phyloP scores from a whole-genome alignment of 2,329 filamentous ascomycete species.

The Cladosporium velox region DNA sequence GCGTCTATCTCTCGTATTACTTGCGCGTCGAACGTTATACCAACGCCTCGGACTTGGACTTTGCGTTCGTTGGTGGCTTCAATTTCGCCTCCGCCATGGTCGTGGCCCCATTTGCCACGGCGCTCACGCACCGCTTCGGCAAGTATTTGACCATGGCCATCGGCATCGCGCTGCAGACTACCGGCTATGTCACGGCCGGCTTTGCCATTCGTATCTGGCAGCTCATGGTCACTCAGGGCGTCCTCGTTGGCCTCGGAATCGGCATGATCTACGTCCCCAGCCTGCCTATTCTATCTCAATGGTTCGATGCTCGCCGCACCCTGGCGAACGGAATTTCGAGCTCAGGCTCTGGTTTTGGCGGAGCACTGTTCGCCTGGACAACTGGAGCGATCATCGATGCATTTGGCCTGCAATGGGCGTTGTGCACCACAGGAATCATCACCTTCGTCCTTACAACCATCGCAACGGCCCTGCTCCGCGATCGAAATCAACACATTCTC shows the following conservation, averaged over 20 bases:
- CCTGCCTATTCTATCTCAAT: constrained; percentile 43
- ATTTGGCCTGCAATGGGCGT: constrained; percentile 46
- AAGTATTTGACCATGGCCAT: constrained; percentile 35
- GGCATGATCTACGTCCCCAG: constrained; percentile 44
- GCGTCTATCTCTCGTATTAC: constrained; percentile 50
- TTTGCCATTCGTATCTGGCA: constrained; percentile 41
- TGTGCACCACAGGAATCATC: constrained; percentile 40
- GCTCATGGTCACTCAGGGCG: constrained; percentile 45
- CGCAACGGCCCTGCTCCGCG: constrained; percentile 36
- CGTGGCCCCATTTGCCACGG: constrained; percentile 38
- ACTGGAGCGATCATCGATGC: constrained; percentile 41
- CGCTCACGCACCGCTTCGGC: constrained; percentile 32
- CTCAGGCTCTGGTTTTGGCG: constrained; percentile 46
- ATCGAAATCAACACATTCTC: constrained; percentile 40
- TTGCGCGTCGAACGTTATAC: constrained; percentile 40
- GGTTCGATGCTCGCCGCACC: constrained; percentile 44
- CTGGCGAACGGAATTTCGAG: constrained; percentile 45
- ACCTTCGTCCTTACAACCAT: constrained; percentile 33
- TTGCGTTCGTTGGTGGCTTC: constrained; percentile 45
- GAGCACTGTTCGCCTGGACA: constrained; percentile 39
- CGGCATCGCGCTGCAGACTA: constrained; percentile 36
- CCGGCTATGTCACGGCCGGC: constrained; percentile 38
- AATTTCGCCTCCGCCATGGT: constrained; percentile 42
- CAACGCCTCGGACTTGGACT: constrained; percentile 40
- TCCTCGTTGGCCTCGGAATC: constrained; percentile 44